These are phyloP conservation scores for Manihot esculenta DNA, from an alignment of 441 rosid species.

Conservation along the genomic window DNA sequence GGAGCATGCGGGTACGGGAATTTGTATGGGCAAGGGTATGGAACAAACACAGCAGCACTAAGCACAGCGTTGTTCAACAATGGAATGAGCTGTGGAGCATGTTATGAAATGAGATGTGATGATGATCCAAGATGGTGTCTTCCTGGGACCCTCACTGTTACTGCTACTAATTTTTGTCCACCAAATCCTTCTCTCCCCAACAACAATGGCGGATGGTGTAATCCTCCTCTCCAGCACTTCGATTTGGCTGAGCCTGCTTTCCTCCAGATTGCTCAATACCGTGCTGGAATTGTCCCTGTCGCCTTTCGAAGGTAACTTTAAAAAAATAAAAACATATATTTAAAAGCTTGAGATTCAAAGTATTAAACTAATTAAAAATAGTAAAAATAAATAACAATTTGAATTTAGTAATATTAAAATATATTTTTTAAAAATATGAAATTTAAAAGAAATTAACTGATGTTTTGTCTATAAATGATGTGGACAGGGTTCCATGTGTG, in stretches of 20 bases:
- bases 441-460: background rate
- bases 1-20: conserved; percentile 47
- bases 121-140: conserved; percentile 46
- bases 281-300: conserved; percentile 48
- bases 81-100: conserved; percentile 44
- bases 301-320: conserved; percentile 33
- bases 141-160: conserved; percentile 31
- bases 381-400: too few species aligned
- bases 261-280: conserved; percentile 44
- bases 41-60: conserved; percentile 46
- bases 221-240: conserved; percentile 49
- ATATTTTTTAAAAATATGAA: too few species aligned
- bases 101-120: conserved; percentile 39
- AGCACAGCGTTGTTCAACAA: conserved; percentile 45
- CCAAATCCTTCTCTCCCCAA: conserved; percentile 38
- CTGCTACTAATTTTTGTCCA: conserved; percentile 50
- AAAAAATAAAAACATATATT: too few species aligned
- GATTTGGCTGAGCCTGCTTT: conserved; percentile 49
- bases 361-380: too few species aligned
- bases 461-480: background rate
- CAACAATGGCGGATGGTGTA: conserved; percentile 50
- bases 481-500: conserved; percentile 33
- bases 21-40: conserved; percentile 44
- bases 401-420: too few species aligned
- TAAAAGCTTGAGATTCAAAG: too few species aligned